A percentile compares a stretch with the other conserved stretches of the same genome.
Evolutionary conservation across 2,329 filamentous ascomycete species (phyloP).

Genomic region (Penicillium sp.): DNA sequence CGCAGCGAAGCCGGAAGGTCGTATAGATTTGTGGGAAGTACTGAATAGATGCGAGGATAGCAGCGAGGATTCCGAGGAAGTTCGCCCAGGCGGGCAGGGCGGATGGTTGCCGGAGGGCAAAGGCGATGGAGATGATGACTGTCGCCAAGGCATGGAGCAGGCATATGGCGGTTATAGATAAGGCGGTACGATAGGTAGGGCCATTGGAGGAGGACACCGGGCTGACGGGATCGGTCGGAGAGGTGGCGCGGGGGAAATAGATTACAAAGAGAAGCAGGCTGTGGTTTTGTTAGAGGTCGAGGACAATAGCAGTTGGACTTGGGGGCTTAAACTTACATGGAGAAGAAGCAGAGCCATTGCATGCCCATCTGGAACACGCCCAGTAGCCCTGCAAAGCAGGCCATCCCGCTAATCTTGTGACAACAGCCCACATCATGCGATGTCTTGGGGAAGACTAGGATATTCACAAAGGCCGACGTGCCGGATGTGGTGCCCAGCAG

Average conservation of each 20-base stretch:
- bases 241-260: conserved; percentile 76
- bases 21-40: conserved; percentile 96
- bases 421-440: conserved; percentile 85
- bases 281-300: conserved; percentile 9
- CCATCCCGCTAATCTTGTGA: conserved; percentile 75
- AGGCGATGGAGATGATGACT: conserved; percentile 65
- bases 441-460: conserved; percentile 83
- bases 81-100: conserved; percentile 81
- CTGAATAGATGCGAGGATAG: conserved; percentile 79
- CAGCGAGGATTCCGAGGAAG: conserved; percentile 77
- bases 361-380: conserved; percentile 89
- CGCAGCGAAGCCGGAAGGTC: conserved; percentile 81
- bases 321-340: conserved; percentile 71
- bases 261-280: conserved; percentile 92
- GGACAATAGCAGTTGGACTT: neutral
- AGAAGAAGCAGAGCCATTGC: conserved; percentile 88
- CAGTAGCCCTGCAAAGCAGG: conserved; percentile 82
- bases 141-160: conserved; percentile 76
- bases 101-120: conserved; percentile 66
- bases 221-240: conserved; percentile 51
- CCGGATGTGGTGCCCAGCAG: conserved; percentile 90
- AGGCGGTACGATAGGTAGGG: conserved; percentile 76
- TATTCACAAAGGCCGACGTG: conserved; percentile 88
- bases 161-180: conserved; percentile 73
- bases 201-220: conserved; percentile 49